Conservation (phyloP, 225 moss, liverwort and hornwort genomes). For the Anthoceros angustus region DNA sequence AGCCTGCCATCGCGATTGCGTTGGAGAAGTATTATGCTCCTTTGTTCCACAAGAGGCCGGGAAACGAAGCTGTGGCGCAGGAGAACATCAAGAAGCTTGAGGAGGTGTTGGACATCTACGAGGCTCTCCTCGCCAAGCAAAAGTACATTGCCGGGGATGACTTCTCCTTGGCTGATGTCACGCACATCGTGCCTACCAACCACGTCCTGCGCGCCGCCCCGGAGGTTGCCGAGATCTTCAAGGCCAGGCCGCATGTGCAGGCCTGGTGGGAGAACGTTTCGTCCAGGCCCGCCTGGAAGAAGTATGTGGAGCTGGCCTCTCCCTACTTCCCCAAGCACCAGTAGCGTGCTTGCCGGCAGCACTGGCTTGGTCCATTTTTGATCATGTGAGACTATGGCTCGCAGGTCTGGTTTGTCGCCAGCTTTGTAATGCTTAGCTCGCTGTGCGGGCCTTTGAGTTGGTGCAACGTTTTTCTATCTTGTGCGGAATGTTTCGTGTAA, state of each 20-base stretch:
- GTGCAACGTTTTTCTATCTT: too few species aligned
- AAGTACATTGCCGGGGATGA: neutral
- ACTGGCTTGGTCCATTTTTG: neutral
- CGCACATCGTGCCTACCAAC: neutral
- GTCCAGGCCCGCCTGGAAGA: neutral
- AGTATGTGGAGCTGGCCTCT: neutral
- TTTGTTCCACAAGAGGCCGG: too few species aligned
- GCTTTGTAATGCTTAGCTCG: too few species aligned
- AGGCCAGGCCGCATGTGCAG: neutral
- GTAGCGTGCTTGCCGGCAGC: neutral
- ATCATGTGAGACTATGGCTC: too few species aligned
- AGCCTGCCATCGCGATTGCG: too few species aligned
- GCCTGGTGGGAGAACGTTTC: neutral
- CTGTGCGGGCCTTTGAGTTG: too few species aligned
- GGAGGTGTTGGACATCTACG: neutral
- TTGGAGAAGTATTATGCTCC: too few species aligned
- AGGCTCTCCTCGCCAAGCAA: neutral
- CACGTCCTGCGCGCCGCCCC: neutral
- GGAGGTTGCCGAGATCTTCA: neutral
- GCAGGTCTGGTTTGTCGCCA: too few species aligned
- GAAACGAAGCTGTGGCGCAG: neutral
- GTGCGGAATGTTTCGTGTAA: too few species aligned
- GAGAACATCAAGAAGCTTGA: neutral
- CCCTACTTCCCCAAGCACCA: neutral
- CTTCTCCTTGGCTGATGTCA: neutral